Percentiles rank a stretch among this genome's conserved stretches.
Evolutionary conservation across 2,329 filamentous ascomycete genomes (phyloP).

Genomic region (Pseudogymnoascus sp.): DNA sequence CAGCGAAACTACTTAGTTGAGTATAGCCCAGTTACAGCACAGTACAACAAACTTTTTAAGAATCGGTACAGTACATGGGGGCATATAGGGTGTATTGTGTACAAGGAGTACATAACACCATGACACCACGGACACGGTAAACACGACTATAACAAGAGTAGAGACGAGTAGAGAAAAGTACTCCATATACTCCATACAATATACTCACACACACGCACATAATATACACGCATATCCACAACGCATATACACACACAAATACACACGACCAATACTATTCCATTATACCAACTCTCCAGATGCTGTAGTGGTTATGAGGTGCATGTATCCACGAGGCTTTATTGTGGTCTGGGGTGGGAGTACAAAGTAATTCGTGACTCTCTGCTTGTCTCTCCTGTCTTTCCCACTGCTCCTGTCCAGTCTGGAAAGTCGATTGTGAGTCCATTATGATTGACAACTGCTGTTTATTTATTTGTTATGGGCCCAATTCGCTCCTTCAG

Average conservation of each 20-base stretch:
- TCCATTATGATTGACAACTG: background rate
- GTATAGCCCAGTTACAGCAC: too few relatives aligned
- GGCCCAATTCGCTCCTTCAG: background rate
- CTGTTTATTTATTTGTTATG: background rate
- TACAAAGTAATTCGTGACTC: background rate
- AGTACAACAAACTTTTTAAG: background rate
- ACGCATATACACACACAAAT: background rate
- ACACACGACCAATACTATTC: background rate
- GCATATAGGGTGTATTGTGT: background rate
- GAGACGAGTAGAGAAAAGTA: background rate
- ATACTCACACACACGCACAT: too few relatives aligned
- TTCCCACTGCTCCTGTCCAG: background rate
- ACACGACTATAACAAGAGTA: too few relatives aligned
- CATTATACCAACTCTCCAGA: background rate
- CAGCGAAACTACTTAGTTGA: background rate
- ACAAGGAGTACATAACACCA: background rate
- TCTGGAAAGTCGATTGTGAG: background rate
- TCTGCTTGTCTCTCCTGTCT: background rate
- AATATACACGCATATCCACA: too few relatives aligned
- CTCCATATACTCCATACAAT: background rate
- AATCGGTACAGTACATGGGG: background rate
- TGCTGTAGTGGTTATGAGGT: background rate
- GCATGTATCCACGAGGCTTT: conserved; percentile 7
- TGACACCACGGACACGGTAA: background rate
- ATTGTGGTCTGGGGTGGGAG: background rate